Conservation (phyloP, 306 rosid genomes). For the Quercus cerris region DNA sequence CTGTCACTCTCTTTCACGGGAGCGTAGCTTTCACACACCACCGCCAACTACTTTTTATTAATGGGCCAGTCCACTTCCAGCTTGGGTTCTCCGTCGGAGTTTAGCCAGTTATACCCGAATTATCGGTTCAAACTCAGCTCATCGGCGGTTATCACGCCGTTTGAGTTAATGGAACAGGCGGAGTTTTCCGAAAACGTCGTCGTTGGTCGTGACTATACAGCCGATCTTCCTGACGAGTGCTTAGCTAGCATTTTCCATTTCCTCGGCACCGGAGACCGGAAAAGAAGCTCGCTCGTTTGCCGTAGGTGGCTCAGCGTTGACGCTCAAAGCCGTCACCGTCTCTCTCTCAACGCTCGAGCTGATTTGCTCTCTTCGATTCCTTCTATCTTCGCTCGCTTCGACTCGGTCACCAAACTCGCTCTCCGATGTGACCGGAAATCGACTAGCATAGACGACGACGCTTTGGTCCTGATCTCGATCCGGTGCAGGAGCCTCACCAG, state of each 20-base stretch:
- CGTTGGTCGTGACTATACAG: slow-evolving; percentile 34
- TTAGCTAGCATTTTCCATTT: slow-evolving; percentile 52
- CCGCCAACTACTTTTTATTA: neutral
- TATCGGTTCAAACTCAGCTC: slow-evolving; percentile 26
- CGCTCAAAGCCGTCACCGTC: slow-evolving; percentile 59
- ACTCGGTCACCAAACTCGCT: slow-evolving; percentile 64
- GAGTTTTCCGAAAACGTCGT: slow-evolving; percentile 8
- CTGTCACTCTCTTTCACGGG: neutral
- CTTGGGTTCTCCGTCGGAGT: slow-evolving; percentile 22
- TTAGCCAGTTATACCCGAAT: neutral
- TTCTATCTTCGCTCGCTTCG: slow-evolving; percentile 57
- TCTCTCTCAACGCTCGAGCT: slow-evolving; percentile 49
- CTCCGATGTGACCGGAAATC: slow-evolving; percentile 69
- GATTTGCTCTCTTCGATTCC: slow-evolving; percentile 47
- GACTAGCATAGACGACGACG: slow-evolving; percentile 59
- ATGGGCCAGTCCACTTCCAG: slow-evolving; percentile 77
- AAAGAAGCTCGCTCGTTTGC: slow-evolving; percentile 60
- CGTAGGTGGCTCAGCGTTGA: slow-evolving; percentile 62
- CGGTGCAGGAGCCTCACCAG: slow-evolving; percentile 61
- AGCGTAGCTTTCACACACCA: neutral
- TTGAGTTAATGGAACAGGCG: neutral
- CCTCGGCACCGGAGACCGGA: slow-evolving; percentile 57
- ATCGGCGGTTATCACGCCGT: neutral
- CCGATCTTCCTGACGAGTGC: slow-evolving; percentile 70
- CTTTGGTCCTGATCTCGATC: slow-evolving; percentile 52